Evolutionary conservation across 2,329 filamentous ascomycete species (phyloP).

Genomic region (Aspergillus versicolor): DNA sequence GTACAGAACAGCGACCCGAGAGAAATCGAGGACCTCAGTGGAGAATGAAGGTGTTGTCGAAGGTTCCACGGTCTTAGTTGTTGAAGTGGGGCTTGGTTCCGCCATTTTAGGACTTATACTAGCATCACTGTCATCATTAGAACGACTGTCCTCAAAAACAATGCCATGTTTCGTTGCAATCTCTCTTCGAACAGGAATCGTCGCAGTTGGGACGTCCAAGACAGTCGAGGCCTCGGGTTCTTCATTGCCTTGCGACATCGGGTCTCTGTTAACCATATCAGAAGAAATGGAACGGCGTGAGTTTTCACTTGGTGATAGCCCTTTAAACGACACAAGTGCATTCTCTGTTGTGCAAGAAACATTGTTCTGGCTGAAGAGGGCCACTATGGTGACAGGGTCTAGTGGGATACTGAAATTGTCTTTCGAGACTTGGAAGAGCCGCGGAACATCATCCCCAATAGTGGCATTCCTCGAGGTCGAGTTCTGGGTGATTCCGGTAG

Average conservation of each 20-base stretch:
- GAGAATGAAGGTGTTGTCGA: constrained; percentile 20
- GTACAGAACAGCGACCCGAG: constrained; percentile 43
- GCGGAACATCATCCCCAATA: constrained; percentile 74
- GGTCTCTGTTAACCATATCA: background rate
- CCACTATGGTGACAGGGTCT: constrained; percentile 66
- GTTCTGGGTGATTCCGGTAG: constrained; percentile 44
- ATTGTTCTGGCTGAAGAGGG: constrained; percentile 71
- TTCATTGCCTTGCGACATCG: constrained; percentile 1
- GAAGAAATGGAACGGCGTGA: constrained; percentile 25
- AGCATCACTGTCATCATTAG: constrained; percentile 7
- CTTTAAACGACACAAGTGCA: constrained; percentile 80
- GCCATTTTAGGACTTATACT: constrained; percentile 16
- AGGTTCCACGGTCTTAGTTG: constrained; percentile 18
- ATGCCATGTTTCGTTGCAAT: constrained; percentile 39
- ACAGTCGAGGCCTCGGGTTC: constrained; percentile 10
- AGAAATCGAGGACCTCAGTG: constrained; percentile 32
- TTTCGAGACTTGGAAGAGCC: constrained; percentile 65
- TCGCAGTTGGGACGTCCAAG: constrained; percentile 14
- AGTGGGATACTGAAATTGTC: constrained; percentile 75
- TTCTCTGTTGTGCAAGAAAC: constrained; percentile 85
- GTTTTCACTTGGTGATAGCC: constrained; percentile 34
- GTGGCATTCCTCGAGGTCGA: constrained; percentile 63
- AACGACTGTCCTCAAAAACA: constrained; percentile 29
- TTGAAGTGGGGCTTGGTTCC: constrained; percentile 27
- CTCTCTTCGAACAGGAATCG: constrained; percentile 24